A percentile compares a stretch with the other conserved stretches of the same genome.
These are phyloP conservation scores for Boletales sp. DNA, from an alignment of 768 basidiomycete genomes.

Conservation along the genomic window DNA sequence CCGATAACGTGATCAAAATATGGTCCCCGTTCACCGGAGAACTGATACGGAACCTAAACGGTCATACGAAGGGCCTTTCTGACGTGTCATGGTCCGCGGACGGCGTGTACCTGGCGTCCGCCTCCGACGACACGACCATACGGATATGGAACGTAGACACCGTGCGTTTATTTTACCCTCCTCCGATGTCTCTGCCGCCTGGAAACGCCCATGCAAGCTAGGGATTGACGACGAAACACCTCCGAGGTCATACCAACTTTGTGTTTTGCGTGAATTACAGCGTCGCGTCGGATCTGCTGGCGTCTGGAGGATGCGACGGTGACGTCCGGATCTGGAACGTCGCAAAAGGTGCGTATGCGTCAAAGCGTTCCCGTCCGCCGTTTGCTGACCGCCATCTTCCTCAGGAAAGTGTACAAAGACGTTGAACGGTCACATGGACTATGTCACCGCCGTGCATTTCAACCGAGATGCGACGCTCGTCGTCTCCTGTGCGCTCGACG, in stretches of 20 bases:
- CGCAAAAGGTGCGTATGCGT: constrained; percentile 57
- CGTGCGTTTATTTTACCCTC: constrained; percentile 42
- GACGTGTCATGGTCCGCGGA: constrained; percentile 89
- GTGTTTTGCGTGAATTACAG: constrained; percentile 95
- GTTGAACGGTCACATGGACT: constrained; percentile 90
- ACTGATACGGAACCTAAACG: constrained; percentile 67
- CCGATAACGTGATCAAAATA: constrained; percentile 75
- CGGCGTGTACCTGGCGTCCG: constrained; percentile 79
- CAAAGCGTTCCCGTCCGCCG: neutral
- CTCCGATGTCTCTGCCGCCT: neutral
- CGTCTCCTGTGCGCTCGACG: constrained; percentile 89
- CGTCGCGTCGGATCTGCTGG: constrained; percentile 80
- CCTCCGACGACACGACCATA: constrained; percentile 88
- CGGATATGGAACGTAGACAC: constrained; percentile 86
- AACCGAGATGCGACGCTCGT: constrained; percentile 89
- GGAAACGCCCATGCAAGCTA: constrained; percentile 24
- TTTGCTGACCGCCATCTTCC: neutral
- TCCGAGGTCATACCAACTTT: constrained; percentile 82
- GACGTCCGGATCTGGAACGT: constrained; percentile 93
- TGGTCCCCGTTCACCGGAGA: constrained; percentile 82
- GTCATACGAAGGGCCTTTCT: constrained; percentile 81
- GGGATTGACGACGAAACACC: constrained; percentile 66
- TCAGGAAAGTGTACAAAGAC: constrained; percentile 82
- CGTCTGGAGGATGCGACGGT: constrained; percentile 91
- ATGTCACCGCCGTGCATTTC: constrained; percentile 92